Evolutionary conservation across 1,139 yeast genomes (phyloP).

Genomic region (Debaryomycetaceae sp.): DNA sequence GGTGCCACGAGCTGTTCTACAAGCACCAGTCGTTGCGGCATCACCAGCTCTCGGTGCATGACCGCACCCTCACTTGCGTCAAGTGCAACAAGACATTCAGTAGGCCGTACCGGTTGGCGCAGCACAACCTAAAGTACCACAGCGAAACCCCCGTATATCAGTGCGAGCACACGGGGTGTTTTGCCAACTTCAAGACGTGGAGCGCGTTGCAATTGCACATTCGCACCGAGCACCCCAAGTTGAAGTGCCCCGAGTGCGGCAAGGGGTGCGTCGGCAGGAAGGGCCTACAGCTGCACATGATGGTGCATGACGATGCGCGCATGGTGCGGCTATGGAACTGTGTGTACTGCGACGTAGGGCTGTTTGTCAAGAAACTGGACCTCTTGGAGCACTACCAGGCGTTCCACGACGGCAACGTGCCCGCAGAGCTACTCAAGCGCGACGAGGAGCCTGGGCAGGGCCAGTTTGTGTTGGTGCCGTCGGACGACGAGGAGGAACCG

Average conservation of each 20-base stretch:
- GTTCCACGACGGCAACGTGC: constrained; percentile 39
- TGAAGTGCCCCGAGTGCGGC: constrained; percentile 63
- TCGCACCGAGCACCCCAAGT: constrained; percentile 67
- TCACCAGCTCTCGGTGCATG: constrained; percentile 65
- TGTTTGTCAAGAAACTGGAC: constrained; percentile 31
- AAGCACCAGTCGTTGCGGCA: constrained; percentile 76
- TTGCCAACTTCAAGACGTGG: constrained; percentile 65
- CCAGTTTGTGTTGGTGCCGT: constrained; percentile 7
- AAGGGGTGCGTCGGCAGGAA: constrained; percentile 70
- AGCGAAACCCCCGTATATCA: constrained; percentile 51
- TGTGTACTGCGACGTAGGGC: constrained; percentile 38
- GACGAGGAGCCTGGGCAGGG: constrained; percentile 12
- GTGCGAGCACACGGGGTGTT: constrained; percentile 59
- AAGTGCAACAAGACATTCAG: constrained; percentile 56
- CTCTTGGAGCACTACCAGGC: constrained; percentile 40
- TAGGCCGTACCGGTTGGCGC: constrained; percentile 57
- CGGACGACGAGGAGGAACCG: constrained; percentile 12
- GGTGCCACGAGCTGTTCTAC: constrained; percentile 65
- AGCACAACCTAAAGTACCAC: constrained; percentile 60
- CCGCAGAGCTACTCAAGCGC: constrained; percentile 27
- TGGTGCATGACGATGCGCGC: constrained; percentile 46
- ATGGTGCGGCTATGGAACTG: constrained; percentile 63
- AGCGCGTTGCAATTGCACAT: constrained; percentile 70
- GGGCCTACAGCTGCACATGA: constrained; percentile 71
- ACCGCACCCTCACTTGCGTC: constrained; percentile 48